phyloP scores from a whole-genome alignment of 1,139 yeast genomes.

The Hansenula sp. region DNA sequence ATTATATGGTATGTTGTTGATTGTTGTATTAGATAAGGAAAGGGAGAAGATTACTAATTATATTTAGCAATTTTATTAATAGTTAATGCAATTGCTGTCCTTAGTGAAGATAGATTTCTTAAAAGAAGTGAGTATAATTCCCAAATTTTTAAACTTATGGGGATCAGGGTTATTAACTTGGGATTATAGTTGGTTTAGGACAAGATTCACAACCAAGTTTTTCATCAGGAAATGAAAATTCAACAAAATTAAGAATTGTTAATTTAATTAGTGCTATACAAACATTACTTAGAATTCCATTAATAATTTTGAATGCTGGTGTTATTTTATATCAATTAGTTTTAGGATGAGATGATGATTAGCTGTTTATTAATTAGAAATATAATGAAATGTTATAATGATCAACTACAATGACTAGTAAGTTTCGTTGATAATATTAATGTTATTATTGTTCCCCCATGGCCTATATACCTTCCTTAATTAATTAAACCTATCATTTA shows the following conservation, averaged over 20 bases:
- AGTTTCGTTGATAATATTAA: no score
- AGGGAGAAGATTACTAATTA: constrained; percentile 8
- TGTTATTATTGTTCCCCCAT: no score
- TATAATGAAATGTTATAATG: not conserved
- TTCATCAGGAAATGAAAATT: constrained; percentile 34
- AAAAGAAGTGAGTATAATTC: constrained; percentile 55
- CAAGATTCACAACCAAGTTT: constrained; percentile 33
- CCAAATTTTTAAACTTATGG: not conserved
- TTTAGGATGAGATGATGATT: constrained; percentile 46
- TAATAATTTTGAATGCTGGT: constrained; percentile 60
- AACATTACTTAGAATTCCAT: constrained; percentile 71
- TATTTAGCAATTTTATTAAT: constrained; percentile 49
- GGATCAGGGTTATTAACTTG: not conserved
- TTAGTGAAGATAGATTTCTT: constrained; percentile 78
- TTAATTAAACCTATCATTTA: not conserved
- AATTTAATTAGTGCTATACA: constrained; percentile 69
- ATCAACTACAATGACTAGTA: not conserved
- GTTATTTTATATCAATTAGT: constrained; percentile 71
- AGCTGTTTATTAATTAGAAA: not conserved
- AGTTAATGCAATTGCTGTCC: constrained; percentile 73
- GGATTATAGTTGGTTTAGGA: constrained; percentile 42
- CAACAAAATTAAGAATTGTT: constrained; percentile 54
- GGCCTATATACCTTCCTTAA: no score
- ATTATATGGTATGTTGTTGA: constrained; percentile 54
- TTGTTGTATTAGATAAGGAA: not conserved